Conservation (phyloP, 768 basidiomycete species). For the Daedaleopsis nitida region DNA sequence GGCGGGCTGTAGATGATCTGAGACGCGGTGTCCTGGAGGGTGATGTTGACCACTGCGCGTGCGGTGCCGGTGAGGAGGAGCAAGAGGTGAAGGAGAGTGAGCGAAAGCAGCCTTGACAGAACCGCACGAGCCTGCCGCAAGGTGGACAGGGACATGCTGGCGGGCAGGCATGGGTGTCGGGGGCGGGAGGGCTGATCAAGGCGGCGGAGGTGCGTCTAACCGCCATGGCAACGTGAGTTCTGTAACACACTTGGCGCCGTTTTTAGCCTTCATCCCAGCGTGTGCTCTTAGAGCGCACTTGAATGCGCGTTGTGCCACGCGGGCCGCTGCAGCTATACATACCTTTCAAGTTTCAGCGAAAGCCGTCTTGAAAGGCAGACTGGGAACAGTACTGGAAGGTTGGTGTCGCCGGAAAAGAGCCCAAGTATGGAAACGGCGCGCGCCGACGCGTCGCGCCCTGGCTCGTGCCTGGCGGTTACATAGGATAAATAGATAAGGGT, state of each 20-base stretch:
- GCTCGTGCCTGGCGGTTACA: not conserved
- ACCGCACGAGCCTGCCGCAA: conserved; percentile 9
- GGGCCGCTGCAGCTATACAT: not conserved
- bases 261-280: conserved; percentile 4
- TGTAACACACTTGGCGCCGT: conserved; percentile 13
- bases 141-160: conserved; percentile 17
- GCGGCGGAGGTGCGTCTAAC: conserved; percentile 17
- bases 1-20: conserved; percentile 26
- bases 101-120: conserved; percentile 1
- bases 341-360: not conserved
- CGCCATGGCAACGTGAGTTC: conserved; percentile 19
- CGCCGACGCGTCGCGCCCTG: too few species aligned
- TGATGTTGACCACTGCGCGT: conserved; percentile 19
- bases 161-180: conserved; percentile 17
- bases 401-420: too few species aligned
- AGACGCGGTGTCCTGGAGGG: conserved; percentile 22
- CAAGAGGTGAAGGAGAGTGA: conserved; percentile 3
- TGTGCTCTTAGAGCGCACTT: not conserved
- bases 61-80: not conserved
- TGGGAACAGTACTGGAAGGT: too few species aligned
- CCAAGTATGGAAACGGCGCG: too few species aligned
- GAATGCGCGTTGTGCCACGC: not conserved
- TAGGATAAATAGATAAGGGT: not conserved
- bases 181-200: conserved; percentile 9
- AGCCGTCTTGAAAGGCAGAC: too few species aligned